A percentile compares a stretch with the other conserved stretches of the same genome.
Evolutionary conservation across 2,329 filamentous ascomycete genomes (phyloP).

Genomic region (Emmonsiellopsis sp.): DNA sequence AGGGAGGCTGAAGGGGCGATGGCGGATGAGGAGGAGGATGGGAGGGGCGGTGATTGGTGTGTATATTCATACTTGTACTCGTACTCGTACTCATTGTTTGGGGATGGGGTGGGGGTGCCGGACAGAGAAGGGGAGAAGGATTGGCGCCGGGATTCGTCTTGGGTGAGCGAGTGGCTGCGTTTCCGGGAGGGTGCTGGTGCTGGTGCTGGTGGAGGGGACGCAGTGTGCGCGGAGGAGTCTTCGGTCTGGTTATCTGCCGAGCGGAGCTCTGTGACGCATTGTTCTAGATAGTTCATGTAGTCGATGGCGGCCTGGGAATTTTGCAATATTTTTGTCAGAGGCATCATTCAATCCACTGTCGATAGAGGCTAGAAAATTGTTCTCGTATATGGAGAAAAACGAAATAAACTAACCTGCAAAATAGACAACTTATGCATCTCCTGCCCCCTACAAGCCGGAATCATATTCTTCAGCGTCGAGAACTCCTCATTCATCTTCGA

Average conservation of each 20-base stretch:
- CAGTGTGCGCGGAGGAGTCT: constrained; percentile 4
- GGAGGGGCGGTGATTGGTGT: constrained; percentile 10
- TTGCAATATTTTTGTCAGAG: neutral
- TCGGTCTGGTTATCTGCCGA: constrained; percentile 26
- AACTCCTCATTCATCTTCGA: constrained; percentile 99
- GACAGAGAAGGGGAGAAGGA: constrained; percentile 9
- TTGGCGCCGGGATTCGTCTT: constrained; percentile 5
- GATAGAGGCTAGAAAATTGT: no score
- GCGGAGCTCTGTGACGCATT: constrained; percentile 75
- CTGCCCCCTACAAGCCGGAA: constrained; percentile 81
- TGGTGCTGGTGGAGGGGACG: constrained; percentile 19
- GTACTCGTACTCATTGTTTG: neutral
- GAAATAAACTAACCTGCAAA: constrained; percentile 57
- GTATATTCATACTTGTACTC: neutral
- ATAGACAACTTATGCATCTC: constrained; percentile 99
- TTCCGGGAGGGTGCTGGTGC: constrained; percentile 15
- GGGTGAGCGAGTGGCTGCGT: constrained; percentile 6
- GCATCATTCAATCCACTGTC: constrained; percentile 1
- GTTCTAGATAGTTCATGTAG: constrained; percentile 87
- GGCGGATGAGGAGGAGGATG: neutral
- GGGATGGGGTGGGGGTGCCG: constrained; percentile 2
- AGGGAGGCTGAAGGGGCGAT: neutral
- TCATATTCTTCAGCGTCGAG: constrained; percentile 84
- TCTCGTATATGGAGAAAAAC: neutral
- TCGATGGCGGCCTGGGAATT: constrained; percentile 74